phyloP scores from a whole-genome alignment of 331 rosid genomes.

The Cydonia oblonga region DNA sequence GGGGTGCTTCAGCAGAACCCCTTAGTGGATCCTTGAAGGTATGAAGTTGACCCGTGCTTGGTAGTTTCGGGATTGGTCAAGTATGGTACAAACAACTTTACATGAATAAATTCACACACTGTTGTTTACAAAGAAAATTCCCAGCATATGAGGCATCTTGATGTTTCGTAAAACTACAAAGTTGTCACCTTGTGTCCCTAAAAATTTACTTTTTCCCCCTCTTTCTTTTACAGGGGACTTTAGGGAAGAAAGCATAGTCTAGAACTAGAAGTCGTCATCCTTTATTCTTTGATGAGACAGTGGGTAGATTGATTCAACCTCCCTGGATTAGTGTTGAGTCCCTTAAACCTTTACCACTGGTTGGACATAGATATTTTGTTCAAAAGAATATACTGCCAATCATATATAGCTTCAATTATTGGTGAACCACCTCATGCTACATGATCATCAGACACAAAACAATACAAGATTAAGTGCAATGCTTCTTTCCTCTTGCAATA shows the following conservation, averaged over 20 bases:
- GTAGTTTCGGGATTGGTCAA: no score
- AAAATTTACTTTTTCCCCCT: neutral
- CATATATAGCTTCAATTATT: slow-evolving; percentile 3
- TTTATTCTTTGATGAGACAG: neutral
- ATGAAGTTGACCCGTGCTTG: no score
- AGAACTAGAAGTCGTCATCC: neutral
- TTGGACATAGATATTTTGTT: neutral
- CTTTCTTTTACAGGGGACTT: neutral
- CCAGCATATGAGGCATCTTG: neutral
- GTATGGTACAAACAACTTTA: neutral
- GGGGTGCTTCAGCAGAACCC: no score
- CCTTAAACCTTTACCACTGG: neutral
- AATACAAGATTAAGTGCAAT: neutral
- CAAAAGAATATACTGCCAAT: neutral
- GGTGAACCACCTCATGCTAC: neutral
- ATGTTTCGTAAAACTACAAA: neutral
- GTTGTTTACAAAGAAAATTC: neutral
- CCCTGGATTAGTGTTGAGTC: neutral
- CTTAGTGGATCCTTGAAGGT: no score
- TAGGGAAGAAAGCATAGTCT: neutral
- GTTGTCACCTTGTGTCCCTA: neutral
- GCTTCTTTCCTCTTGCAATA: neutral
- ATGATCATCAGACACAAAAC: slow-evolving; percentile 2
- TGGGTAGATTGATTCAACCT: neutral
- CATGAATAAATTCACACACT: neutral